Conservation (phyloP, 129 eudicot species). For the Flaveria robusta region DNA sequence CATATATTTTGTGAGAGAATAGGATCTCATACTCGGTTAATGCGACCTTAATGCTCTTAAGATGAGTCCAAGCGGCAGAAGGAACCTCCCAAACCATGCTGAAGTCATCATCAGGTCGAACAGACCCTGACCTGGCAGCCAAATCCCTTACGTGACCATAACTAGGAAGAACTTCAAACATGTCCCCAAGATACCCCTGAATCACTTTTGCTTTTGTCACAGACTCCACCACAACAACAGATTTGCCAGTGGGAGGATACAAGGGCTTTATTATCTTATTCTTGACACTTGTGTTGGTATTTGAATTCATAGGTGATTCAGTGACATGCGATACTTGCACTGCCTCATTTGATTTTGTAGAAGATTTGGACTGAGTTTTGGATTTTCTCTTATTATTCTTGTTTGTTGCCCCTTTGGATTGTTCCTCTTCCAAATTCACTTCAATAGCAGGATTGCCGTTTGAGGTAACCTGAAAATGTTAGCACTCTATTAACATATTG, state of each 20-base stretch:
- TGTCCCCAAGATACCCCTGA: slow-evolving; percentile 95
- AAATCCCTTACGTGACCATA: slow-evolving; percentile 96
- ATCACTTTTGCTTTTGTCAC: slow-evolving; percentile 90
- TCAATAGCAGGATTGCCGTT: slow-evolving; percentile 33
- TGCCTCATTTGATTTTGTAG: slow-evolving; percentile 22
- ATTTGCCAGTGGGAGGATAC: slow-evolving; percentile 81
- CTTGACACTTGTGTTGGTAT: slow-evolving; percentile 22
- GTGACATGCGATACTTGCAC: slow-evolving; percentile 28
- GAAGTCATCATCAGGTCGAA: slow-evolving; percentile 89
- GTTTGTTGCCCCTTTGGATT: slow-evolving; percentile 33
- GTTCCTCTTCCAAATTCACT: slow-evolving; percentile 42
- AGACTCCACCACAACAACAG: slow-evolving; percentile 90
- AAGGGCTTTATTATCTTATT: slow-evolving; percentile 49
- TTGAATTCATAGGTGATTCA: slow-evolving; percentile 37
- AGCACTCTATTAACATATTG: slow-evolving; percentile 37
- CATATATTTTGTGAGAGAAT: slow-evolving; percentile 10
- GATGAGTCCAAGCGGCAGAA: slow-evolving; percentile 94
- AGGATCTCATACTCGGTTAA: slow-evolving; percentile 59
- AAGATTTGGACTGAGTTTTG: slow-evolving; percentile 29
- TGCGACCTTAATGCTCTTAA: slow-evolving; percentile 90
- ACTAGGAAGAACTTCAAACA: slow-evolving; percentile 95
- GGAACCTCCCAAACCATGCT: slow-evolving; percentile 99
- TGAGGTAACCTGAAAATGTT: slow-evolving; percentile 47
- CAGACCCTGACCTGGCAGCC: slow-evolving; percentile 97
- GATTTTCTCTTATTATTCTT: slow-evolving; percentile 41